Evolutionary conservation across 805 yeast species (phyloP).

Genomic region (Metschnikowia cubensis): DNA sequence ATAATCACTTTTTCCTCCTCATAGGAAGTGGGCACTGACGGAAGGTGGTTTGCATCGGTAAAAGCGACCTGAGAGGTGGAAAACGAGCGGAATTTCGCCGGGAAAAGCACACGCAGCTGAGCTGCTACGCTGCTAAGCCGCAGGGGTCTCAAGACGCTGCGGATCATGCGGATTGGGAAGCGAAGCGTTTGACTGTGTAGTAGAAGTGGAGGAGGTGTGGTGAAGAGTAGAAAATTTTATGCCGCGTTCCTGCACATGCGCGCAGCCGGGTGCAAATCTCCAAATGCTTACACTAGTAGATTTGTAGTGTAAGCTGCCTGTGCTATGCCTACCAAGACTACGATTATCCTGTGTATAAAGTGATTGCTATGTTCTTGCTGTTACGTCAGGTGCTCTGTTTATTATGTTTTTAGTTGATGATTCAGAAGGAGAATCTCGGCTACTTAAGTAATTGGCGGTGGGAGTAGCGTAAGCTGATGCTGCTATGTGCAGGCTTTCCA

Average conservation of each 20-base stretch:
- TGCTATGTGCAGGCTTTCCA: no score
- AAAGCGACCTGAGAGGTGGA: neutral
- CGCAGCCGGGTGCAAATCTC: constrained; percentile 2
- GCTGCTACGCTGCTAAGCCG: neutral
- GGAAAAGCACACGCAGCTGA: neutral
- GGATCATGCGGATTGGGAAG: constrained; percentile 1
- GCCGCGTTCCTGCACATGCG: constrained; percentile 1
- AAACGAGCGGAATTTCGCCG: constrained; percentile 1
- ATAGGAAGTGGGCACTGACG: constrained; percentile 41
- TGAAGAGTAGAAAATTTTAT: neutral
- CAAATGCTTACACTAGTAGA: no score
- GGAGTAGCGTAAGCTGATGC: no score
- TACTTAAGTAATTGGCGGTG: no score
- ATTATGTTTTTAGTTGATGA: no score
- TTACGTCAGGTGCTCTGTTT: no score
- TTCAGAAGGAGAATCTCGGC: no score
- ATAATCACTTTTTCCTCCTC: constrained; percentile 71
- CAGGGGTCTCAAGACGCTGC: neutral
- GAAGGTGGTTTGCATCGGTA: constrained; percentile 9
- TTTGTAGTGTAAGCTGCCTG: no score
- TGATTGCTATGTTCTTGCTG: no score
- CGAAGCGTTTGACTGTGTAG: neutral
- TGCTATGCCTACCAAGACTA: no score
- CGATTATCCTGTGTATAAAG: no score
- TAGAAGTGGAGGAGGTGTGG: neutral